phyloP scores from a whole-genome alignment of 148 eudicot species.

The Arctostaphylos glauca region DNA sequence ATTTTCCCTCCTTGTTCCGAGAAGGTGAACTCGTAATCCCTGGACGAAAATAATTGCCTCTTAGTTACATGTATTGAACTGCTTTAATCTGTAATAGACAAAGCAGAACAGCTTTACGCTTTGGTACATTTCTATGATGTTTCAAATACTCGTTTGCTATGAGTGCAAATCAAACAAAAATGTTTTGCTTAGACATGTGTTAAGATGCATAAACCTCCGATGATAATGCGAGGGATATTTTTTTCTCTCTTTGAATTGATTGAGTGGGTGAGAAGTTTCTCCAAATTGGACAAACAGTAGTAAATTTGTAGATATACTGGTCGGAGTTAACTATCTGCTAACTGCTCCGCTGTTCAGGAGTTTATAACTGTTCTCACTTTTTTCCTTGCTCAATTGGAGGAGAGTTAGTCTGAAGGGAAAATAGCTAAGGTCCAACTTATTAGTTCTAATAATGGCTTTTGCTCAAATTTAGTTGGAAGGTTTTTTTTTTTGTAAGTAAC shows the following conservation, averaged over 20 bases:
- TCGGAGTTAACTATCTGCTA: background rate
- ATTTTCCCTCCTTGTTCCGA: slow-evolving; percentile 88
- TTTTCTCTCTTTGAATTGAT: background rate
- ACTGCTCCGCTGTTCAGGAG: background rate
- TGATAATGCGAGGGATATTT: background rate
- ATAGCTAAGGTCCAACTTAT: background rate
- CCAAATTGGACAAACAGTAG: background rate
- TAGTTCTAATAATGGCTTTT: background rate
- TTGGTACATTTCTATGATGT: background rate
- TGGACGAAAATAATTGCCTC: slow-evolving; percentile 1
- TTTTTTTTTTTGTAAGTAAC: background rate
- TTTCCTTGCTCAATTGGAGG: background rate
- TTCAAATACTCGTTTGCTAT: background rate
- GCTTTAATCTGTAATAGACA: background rate
- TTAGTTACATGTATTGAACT: background rate
- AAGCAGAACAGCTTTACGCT: background rate
- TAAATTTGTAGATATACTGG: background rate
- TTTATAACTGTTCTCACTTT: background rate
- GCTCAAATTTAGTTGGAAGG: background rate
- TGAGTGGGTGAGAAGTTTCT: slow-evolving; percentile 4
- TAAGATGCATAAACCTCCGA: background rate
- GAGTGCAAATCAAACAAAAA: background rate
- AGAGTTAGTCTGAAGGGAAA: background rate
- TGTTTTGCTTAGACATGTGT: background rate
- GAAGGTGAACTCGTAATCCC: slow-evolving; percentile 60